These are phyloP conservation scores for Brassica balearica DNA, from an alignment of 441 rosid species.

Conservation along the genomic window DNA sequence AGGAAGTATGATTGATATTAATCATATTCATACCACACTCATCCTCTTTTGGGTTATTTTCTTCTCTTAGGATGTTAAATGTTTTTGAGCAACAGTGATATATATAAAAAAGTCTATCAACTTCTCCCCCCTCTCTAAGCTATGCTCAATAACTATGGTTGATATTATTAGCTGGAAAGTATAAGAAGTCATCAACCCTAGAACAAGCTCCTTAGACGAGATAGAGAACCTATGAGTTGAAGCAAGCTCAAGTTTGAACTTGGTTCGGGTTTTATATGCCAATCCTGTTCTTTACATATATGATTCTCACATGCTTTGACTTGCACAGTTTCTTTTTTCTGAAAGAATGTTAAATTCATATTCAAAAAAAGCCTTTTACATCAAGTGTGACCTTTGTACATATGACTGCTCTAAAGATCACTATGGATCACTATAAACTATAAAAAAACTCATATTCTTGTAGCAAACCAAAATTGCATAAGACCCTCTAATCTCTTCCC, in stretches of 20 bases:
- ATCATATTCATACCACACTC: conserved; percentile 22
- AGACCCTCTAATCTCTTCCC: too few relatives aligned
- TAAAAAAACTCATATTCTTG: too few relatives aligned
- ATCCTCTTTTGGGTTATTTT: conserved; percentile 26
- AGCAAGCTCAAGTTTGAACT: background rate
- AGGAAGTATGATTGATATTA: conserved; percentile 29
- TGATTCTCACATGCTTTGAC: too few relatives aligned
- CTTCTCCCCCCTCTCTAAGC: background rate
- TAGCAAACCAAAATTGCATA: too few relatives aligned
- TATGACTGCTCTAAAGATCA: too few relatives aligned
- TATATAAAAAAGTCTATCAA: conserved; percentile 14
- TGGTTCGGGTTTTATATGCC: background rate
- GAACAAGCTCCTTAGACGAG: too few relatives aligned
- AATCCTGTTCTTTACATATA: background rate
- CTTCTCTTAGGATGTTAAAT: conserved; percentile 21
- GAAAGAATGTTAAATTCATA: too few relatives aligned
- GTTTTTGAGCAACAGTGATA: conserved; percentile 20
- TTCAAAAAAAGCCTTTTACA: too few relatives aligned
- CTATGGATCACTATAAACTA: too few relatives aligned
- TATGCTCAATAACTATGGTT: background rate
- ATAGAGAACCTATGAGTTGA: background rate
- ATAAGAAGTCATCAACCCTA: background rate
- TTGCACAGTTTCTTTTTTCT: too few relatives aligned
- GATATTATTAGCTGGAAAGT: background rate
- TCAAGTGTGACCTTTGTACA: too few relatives aligned